Base-by-base conservation (phyloP, 306 rosid genomes). In the Morella rubra region DNA sequence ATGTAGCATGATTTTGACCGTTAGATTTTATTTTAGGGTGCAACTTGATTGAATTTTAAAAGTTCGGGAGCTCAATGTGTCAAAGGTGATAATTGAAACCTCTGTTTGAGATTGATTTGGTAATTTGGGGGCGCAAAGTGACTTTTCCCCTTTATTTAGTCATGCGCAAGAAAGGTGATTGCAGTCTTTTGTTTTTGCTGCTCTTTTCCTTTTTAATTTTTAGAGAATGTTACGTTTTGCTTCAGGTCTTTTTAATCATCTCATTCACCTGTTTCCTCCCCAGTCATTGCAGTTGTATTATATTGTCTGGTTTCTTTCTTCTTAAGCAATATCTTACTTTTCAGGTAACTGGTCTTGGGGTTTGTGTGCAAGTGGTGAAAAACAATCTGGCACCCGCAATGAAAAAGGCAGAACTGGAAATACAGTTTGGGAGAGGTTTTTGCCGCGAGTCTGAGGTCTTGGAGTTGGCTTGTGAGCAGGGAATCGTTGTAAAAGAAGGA, bases 361-460 rank as follows among this genome's bases (percentile, higher is more conserved):
- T 90, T 16, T 77, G 81, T 16, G 87, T 64, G 44, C 92, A 91
- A 82, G 92, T 91, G 69, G 84, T 90, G 79, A 91, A 93, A 84
- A 93, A 93, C 69, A 93, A 91, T 79, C 84, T 93, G 64, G 96
- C 96, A 61, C 90, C 91, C 1, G 79, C 93, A 62, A 70, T 81
- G 80, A 92, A 86, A 79, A 90, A 77, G 76, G 91, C 87, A 8
- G 89, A 90, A 62, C 76, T 94, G 67, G 90, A 83, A 67, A 87
- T 94, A 82, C 81, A 75, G 37, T 94, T 92, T 72, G 98, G 97
- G 71, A 84, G 79, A 76, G 97, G 98, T 65, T 81, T 94, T 73
- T 72, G 89, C 84, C 76, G 72, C 49, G 89, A 90, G 81, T 71
- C 91, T 20, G 97, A 94, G 86, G 89, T 86, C 18, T 82, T 94